Evolutionary conservation across 75 land plant species (phyloP).

Genomic region (Pseudotsuga menziesii): DNA sequence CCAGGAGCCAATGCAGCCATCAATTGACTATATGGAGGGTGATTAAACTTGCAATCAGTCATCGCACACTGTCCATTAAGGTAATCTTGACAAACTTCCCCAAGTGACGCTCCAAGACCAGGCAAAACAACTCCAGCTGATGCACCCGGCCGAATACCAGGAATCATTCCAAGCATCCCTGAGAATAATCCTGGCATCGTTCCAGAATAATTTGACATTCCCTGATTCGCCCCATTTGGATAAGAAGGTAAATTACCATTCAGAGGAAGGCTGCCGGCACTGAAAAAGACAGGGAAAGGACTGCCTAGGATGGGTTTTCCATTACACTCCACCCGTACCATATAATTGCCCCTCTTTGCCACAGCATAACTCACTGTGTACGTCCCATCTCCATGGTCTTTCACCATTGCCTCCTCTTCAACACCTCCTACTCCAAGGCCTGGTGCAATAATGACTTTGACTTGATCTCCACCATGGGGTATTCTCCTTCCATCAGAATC

Average conservation of each 20-base stretch:
- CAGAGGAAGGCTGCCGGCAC: conserved; percentile 58
- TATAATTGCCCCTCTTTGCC: conserved; percentile 87
- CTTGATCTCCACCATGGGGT: conserved; percentile 56
- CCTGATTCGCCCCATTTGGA: conserved; percentile 58
- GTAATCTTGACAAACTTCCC: conserved; percentile 85
- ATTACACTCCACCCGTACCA: conserved; percentile 82
- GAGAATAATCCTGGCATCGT: conserved; percentile 63
- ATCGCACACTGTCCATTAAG: conserved; percentile 67
- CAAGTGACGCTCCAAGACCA: conserved; percentile 79
- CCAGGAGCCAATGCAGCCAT: conserved; percentile 78
- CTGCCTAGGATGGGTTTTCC: conserved; percentile 79
- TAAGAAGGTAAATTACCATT: conserved; percentile 22
- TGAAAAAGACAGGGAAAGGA: conserved; percentile 95
- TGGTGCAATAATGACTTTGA: conserved; percentile 67
- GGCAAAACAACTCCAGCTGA: conserved; percentile 82
- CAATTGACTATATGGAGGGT: conserved; percentile 79
- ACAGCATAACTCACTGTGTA: conserved; percentile 85
- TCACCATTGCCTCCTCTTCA: conserved; percentile 84
- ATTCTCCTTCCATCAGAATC: conserved; percentile 72
- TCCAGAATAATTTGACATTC: conserved; percentile 65
- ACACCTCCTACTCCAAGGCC: conserved; percentile 81
- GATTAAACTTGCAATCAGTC: conserved; percentile 71
- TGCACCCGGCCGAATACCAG: conserved; percentile 63
- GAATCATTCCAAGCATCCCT: conserved; percentile 77
- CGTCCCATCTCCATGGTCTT: conserved; percentile 80